These are phyloP conservation scores for Elaeis guineensis DNA, from an alignment of 176 grass and related monocot genomes.

Conservation along the genomic window DNA sequence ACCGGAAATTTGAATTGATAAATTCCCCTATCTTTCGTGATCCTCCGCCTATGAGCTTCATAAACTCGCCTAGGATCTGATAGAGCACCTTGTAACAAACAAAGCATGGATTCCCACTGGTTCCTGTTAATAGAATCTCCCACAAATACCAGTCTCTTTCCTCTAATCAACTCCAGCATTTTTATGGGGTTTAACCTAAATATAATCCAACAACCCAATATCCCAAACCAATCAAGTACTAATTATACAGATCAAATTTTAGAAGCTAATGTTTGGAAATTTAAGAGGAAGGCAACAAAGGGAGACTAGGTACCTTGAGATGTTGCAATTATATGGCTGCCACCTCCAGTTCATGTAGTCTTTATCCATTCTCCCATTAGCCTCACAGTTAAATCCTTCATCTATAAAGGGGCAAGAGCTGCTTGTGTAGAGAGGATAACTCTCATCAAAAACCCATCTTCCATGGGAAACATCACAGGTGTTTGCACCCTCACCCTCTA, in stretches of 20 bases:
- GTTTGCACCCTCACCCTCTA: slow-evolving; percentile 1
- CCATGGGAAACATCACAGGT: slow-evolving; percentile 66
- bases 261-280: not conserved
- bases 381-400: slow-evolving; percentile 75
- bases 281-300: not conserved
- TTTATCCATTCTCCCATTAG: slow-evolving; percentile 62
- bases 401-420: slow-evolving; percentile 81
- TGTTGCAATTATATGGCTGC: slow-evolving; percentile 64
- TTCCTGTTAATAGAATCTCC: slow-evolving; percentile 96
- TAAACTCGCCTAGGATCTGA: slow-evolving; percentile 51
- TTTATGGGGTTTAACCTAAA: slow-evolving; percentile 60
- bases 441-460: slow-evolving; percentile 84
- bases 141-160: slow-evolving; percentile 68
- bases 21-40: slow-evolving; percentile 75
- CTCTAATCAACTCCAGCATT: slow-evolving; percentile 67
- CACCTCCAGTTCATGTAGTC: slow-evolving; percentile 84
- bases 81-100: slow-evolving; percentile 49
- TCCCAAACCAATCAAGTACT: not conserved
- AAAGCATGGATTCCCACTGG: slow-evolving; percentile 98
- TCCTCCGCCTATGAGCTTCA: slow-evolving; percentile 46
- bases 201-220: slow-evolving; percentile 13
- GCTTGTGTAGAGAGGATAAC: slow-evolving; percentile 64
- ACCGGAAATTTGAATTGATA: slow-evolving; percentile 87
- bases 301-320: slow-evolving; percentile 42
- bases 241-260: not conserved